Evolutionary conservation across 306 rosid genomes (phyloP), one percentile per base, ranked within the genome.

Genomic region (Quercus glauca): DNA sequence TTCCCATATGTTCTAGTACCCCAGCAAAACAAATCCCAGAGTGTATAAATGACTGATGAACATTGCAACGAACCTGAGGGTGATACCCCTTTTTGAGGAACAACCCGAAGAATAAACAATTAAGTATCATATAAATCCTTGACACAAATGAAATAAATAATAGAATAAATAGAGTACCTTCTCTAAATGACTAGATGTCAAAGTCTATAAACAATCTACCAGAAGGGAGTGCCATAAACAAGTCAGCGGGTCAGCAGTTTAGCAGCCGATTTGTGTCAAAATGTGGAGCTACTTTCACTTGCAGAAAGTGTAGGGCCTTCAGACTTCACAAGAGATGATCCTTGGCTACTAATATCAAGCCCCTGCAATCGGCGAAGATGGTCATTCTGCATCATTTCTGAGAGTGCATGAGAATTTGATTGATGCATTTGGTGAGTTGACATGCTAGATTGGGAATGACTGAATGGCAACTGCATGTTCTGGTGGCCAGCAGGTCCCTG

Each of bases 251-350:
- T 92, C 92, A 91, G 84, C 73, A 56, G 85, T 35, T 83, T 82
- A 76, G 79, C 60, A 25, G 76, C 85, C 80, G 67, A 76, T 79
- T 83, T 52, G 73, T 69, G 76, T 91, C 88, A 95, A 82, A 95
- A 91, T 31, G 97, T 87, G 55, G 90, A 79, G 87, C 98, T 90
- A 80, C 96, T 96, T 85, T 91, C 98, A 85, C 96, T 93, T 60
- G 97, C 94, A 72, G 99, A 96, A 81, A 91, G 88, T 11, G 98
- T 90, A 52, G 96, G 90, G 52, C 86, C 96, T 81, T 93, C 96
- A 7, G 96, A 86, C 75, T 96, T 96, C 90, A 92, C 90, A 2
- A 85, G 19, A 17, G 86, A 17, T 61, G 92, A 74, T 85, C 92
- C 94, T 84, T 90, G 86, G 80, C 83, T 84, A 77, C 93, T 82